phyloP scores from a whole-genome alignment of 1,139 yeast genomes.

The Sugiyamaella novakii region DNA sequence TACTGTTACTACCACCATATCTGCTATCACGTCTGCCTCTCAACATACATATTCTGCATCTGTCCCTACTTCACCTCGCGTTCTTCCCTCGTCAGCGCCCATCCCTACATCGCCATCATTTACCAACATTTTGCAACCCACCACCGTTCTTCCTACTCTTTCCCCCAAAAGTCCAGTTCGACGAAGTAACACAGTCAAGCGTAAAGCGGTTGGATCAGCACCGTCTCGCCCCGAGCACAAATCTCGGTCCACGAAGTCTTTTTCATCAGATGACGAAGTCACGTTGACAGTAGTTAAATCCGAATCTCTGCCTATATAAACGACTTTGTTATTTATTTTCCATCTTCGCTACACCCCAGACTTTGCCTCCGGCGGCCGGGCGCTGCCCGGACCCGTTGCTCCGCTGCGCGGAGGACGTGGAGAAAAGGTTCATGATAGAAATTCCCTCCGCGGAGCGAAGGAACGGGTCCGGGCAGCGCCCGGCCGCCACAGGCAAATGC shows the following conservation, averaged over 20 bases:
- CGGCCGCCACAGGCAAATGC: conserved; percentile 6
- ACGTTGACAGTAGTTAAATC: conserved; percentile 9
- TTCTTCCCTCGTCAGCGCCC: background rate
- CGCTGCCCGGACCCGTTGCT: background rate
- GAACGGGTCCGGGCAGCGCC: conserved; percentile 4
- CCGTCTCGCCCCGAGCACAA: background rate
- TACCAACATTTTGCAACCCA: conserved; percentile 7
- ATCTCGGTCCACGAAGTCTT: conserved; percentile 11
- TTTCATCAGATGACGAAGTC: conserved; percentile 14
- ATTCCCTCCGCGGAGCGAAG: background rate
- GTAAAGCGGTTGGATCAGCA: conserved; percentile 17
- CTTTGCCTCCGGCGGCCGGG: conserved; percentile 13
- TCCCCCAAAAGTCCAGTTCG: conserved; percentile 5
- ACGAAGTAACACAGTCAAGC: conserved; percentile 18
- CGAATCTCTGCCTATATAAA: conserved; percentile 12
- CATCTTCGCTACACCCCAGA: background rate
- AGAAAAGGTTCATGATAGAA: background rate
- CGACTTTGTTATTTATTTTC: background rate
- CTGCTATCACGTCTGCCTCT: conserved; percentile 14
- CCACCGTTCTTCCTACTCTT: background rate
- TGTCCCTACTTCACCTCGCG: background rate
- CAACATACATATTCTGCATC: background rate
- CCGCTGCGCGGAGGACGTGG: background rate
- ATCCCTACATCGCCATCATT: background rate
- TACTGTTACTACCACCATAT: conserved; percentile 17